Evolutionary conservation across 2,329 filamentous ascomycete species (phyloP), one percentile per base, ranked within the genome.

Genomic region (Pezicula neosporulosa): DNA sequence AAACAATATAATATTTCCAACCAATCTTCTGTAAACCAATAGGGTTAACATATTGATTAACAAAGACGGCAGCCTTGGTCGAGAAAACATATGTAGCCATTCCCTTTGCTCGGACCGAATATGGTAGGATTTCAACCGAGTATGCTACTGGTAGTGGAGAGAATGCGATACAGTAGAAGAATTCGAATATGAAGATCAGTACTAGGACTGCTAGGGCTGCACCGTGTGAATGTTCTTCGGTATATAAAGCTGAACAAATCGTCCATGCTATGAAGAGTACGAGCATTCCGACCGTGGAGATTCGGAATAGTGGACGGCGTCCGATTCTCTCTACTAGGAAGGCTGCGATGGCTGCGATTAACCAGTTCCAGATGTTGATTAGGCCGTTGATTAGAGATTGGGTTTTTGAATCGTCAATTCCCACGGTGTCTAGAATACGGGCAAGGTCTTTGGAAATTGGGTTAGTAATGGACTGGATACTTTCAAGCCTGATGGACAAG

Each of bases 141-240:
- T 73, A 79, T 52, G 74, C 75, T 54, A 81, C 70, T 16, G 81
- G 72, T 46, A 81, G 71, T 50, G 77, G 77, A 27, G 77, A 80
- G 76, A 77, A 81, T 33, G 76, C 77, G 54, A 80, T 69, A 36
- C 73, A 70, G 69, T 81, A 81, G 58, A 76, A 73, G 52, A 75
- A 67, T 36, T 65, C 65, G 67, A 72, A 75, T 47, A 76, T 63
- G 67, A 70, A 77, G 59, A 77, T 73, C 66, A 77, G 71, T 54
- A 66, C 68, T 54, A 74, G 68, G 28, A 70, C 59, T 2, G 64
- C 66, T 47, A 72, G 59, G 0, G 69, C 69, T 0, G 66, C 62
- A 63, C 21, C 42, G 10, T 44, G 42, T 12, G 42, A 44, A 16
- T 44, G 19, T 15, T 28, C 69, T 21, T 66, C 54, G 9, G 62